Evolutionary conservation across 169 alveolate genomes (phyloP), one percentile per base, ranked within the genome.

Genomic region (Plasmodium cynomolgi): DNA sequence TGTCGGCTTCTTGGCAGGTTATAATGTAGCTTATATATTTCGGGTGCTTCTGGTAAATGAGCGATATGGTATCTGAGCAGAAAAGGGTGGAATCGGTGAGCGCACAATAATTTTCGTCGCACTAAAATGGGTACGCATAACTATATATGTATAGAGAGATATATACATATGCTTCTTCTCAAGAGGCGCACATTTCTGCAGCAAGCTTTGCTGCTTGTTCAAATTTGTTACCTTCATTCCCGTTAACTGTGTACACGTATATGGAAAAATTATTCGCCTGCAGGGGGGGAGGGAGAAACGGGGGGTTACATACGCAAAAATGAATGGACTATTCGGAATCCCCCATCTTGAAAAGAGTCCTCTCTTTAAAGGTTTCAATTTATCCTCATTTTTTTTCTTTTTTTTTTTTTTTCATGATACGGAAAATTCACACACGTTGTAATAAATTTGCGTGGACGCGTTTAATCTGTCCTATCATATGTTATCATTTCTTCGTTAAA

Each of bases 31-130:
- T 34, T 79, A 88, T 88, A 79, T 88, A 58, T 23, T 79, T 88
- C 17, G 94, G 94, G 39, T 88, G 94, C 72, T 88, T 88, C 81
- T 77, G 80, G 71, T 88, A 88, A 79, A 88, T 77, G 41, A 29
- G 26, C 9, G 29, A 44, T 88, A 84, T 84, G 13, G 77, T 58
- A 79, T 88, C 94, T 88, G 72, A 34, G 17, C 79, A 58, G 37
- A 84, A 62, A 39, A 23, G 71, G 72, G 72, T 47, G 33, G 71
- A 34, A 79, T 56, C 15, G 44, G 26, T 71, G 23, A 84, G 47
- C 33, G 72, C 17, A 17, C 20, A 58, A 20, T 20, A 47, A n/a
- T 68, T 84, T 17, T 4, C 1, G 62, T 2, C 29, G 29, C 50
- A 68, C 29, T 62, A 13, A 68, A 2, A 37, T 50, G 62, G 62